Evolutionary conservation across 306 rosid genomes (phyloP).

Genomic region (Malus orientalis): DNA sequence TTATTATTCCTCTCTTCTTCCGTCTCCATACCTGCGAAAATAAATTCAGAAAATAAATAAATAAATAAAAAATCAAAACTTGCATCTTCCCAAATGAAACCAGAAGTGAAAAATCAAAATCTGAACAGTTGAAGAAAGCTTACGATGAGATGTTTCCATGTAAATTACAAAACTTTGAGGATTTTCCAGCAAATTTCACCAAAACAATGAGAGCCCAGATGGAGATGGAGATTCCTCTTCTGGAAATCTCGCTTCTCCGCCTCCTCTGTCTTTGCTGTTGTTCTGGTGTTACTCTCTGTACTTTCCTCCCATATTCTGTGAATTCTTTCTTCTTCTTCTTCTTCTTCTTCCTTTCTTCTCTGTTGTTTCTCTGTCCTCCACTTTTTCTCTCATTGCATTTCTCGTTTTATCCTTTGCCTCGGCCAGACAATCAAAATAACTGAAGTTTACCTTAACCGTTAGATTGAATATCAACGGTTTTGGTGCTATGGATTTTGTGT

Average conservation of each 20-base stretch:
- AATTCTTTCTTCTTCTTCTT: neutral
- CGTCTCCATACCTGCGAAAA: slow-evolving; percentile 46
- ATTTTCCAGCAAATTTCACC: neutral
- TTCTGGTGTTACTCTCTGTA: neutral
- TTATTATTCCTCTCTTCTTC: slow-evolving; percentile 59
- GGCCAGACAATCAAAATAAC: neutral
- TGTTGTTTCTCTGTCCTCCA: neutral
- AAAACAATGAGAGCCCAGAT: neutral
- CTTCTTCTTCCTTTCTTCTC: neutral
- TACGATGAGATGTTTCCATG: neutral
- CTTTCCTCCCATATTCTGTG: neutral
- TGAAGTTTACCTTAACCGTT: neutral
- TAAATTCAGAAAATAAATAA: neutral
- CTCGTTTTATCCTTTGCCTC: neutral
- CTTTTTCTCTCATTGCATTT: neutral
- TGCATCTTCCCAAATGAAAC: neutral
- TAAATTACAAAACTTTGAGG: neutral
- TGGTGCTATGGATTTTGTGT: neutral
- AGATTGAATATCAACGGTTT: neutral
- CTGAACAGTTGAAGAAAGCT: neutral
- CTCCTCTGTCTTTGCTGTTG: neutral
- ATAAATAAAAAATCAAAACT: neutral
- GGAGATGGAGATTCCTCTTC: neutral
- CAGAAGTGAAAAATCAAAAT: neutral
- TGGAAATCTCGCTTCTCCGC: neutral